Percentiles rank a stretch among this genome's conserved stretches.
Evolutionary conservation across 78 protist genomes (phyloP).

Genomic region (Cyanophora paradoxa): DNA sequence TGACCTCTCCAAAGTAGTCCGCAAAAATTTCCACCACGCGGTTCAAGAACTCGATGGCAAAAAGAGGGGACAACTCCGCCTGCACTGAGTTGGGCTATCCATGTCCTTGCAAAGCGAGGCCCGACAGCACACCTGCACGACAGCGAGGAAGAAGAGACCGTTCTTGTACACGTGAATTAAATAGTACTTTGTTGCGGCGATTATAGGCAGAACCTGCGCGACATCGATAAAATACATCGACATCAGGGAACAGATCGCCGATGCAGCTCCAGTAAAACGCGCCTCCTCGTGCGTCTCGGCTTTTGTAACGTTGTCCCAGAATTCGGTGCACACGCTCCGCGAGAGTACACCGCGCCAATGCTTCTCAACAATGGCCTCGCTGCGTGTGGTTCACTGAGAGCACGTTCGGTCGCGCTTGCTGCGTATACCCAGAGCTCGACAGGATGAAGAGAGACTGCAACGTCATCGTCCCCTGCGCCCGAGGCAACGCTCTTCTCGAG

Average conservation of each 20-base stretch:
- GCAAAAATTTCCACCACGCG: constrained; percentile 57
- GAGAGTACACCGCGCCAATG: constrained; percentile 55
- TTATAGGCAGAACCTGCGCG: constrained; percentile 26
- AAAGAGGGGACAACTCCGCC: constrained; percentile 46
- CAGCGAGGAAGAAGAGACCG: too few species aligned
- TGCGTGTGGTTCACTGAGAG: too few species aligned
- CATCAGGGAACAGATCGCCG: too few species aligned
- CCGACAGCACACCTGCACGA: not conserved
- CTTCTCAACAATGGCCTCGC: constrained; percentile 67
- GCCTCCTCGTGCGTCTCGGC: not conserved
- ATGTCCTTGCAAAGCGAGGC: not conserved
- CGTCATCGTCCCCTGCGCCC: too few species aligned
- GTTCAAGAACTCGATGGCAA: constrained; percentile 65
- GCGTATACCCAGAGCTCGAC: too few species aligned
- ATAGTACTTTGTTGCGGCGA: constrained; percentile 44
- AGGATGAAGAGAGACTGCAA: too few species aligned
- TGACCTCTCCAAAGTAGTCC: constrained; percentile 49
- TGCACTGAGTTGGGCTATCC: not conserved
- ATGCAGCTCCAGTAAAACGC: not conserved
- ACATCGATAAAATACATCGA: not conserved
- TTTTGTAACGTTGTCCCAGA: constrained; percentile 24
- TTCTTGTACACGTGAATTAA: constrained; percentile 25
- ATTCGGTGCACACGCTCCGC: constrained; percentile 49
- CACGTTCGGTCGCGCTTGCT: too few species aligned
- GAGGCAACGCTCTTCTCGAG: too few species aligned